Percentiles rank a stretch among this genome's conserved stretches.
Conservation (phyloP, 768 basidiomycete species). For the Astraeus odoratus region DNA sequence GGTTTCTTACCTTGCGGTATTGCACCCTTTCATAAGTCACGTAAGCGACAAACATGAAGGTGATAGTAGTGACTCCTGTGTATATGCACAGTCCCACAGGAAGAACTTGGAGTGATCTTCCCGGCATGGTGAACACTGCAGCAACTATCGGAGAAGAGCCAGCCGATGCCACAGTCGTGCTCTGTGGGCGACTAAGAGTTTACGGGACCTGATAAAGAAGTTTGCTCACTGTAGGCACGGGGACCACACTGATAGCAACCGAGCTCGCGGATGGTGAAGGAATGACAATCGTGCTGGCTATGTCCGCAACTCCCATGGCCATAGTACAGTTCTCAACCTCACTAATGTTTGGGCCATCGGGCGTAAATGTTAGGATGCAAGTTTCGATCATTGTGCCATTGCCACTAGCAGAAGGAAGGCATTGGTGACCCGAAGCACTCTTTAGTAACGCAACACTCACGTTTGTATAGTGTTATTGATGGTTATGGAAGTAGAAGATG, state of each 20-base stretch:
- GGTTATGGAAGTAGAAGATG: constrained; percentile 29
- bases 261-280: constrained; percentile 7
- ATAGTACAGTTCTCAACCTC: constrained; percentile 50
- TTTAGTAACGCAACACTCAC: constrained; percentile 25
- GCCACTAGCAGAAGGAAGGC: constrained; percentile 26
- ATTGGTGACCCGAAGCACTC: neutral
- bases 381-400: constrained; percentile 48
- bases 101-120: constrained; percentile 65
- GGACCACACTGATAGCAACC: constrained; percentile 11
- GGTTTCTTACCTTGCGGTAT: constrained; percentile 63
- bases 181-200: constrained; percentile 5
- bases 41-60: constrained; percentile 71
- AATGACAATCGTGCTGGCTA: constrained; percentile 8
- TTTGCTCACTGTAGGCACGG: constrained; percentile 17
- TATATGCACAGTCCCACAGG: constrained; percentile 82
- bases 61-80: constrained; percentile 80
- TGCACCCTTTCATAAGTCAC: constrained; percentile 86
- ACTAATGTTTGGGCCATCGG: constrained; percentile 43
- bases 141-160: constrained; percentile 21
- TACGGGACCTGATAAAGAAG: neutral
- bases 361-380: constrained; percentile 54
- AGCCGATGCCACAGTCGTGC: constrained; percentile 28
- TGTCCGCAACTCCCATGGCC: constrained; percentile 17
- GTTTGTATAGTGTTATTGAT: constrained; percentile 32
- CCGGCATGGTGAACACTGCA: constrained; percentile 56